Conservation (phyloP, 768 basidiomycete species). For the Clitopilus passeckerianus region DNA sequence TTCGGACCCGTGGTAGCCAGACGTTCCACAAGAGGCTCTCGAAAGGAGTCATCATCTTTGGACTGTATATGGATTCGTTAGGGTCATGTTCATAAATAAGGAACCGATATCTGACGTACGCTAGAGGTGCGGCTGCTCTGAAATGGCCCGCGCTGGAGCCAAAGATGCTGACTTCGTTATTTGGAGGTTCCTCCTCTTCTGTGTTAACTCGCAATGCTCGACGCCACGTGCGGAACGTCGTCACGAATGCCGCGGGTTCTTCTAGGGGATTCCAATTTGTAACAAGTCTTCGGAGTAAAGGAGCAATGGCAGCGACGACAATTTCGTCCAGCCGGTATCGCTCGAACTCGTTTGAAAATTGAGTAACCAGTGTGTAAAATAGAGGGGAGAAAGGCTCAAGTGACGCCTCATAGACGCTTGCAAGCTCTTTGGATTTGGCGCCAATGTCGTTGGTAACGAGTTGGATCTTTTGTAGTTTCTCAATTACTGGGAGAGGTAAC, state of each 20-base stretch:
- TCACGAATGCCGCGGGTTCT: constrained; percentile 59
- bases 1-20: constrained; percentile 95
- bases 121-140: not conserved
- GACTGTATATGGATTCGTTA: constrained; percentile 25
- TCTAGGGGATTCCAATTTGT: constrained; percentile 80
- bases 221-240: constrained; percentile 68
- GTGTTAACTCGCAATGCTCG: constrained; percentile 57
- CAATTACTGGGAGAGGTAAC: constrained; percentile 51
- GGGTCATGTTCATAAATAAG: not conserved
- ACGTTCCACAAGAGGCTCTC: constrained; percentile 92
- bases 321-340: constrained; percentile 83
- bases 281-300: constrained; percentile 70
- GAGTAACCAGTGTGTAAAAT: constrained; percentile 66
- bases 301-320: constrained; percentile 87
- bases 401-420: constrained; percentile 63
- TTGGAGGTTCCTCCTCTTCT: constrained; percentile 33
- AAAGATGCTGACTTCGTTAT: constrained; percentile 51
- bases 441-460: constrained; percentile 71
- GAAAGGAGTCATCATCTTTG: constrained; percentile 85
- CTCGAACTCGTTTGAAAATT: constrained; percentile 73
- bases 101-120: constrained; percentile 4
- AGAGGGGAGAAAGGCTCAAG: constrained; percentile 69
- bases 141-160: constrained; percentile 32
- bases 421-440: constrained; percentile 55
- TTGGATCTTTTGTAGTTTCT: constrained; percentile 72